Evolutionary conservation across 2,329 filamentous ascomycete species (phyloP).

Genomic region (Fusarium torreyae): DNA sequence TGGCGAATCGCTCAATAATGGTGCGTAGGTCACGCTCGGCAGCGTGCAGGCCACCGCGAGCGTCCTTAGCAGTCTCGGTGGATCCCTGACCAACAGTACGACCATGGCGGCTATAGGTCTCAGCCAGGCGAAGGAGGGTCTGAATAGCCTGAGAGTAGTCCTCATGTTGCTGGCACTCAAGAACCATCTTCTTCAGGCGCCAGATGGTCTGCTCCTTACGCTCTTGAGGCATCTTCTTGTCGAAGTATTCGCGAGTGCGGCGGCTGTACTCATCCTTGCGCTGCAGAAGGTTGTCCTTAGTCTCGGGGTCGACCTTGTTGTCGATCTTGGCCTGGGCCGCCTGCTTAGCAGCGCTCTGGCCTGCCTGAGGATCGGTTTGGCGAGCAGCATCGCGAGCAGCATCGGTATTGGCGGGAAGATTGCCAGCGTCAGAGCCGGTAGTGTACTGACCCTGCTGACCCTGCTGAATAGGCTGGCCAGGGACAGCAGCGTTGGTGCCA

Average conservation of each 20-base stretch:
- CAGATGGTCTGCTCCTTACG: slow-evolving; percentile 93
- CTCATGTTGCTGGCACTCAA: slow-evolving; percentile 95
- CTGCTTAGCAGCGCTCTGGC: slow-evolving; percentile 52
- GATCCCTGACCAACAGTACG: slow-evolving; percentile 75
- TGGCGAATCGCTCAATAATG: slow-evolving; percentile 95
- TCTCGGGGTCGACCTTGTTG: slow-evolving; percentile 77
- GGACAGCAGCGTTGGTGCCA: slow-evolving; percentile 68
- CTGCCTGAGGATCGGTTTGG: slow-evolving; percentile 62
- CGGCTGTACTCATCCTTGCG: slow-evolving; percentile 61
- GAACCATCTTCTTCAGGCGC: slow-evolving; percentile 96
- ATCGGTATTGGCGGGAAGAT: slow-evolving; percentile 16
- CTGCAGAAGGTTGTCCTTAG: slow-evolving; percentile 64
- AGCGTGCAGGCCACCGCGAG: slow-evolving; percentile 75
- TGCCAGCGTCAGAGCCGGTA: slow-evolving; percentile 43
- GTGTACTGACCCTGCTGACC: slow-evolving; percentile 63
- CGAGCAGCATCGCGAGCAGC: slow-evolving; percentile 30
- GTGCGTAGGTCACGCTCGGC: slow-evolving; percentile 85
- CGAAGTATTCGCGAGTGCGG: slow-evolving; percentile 80
- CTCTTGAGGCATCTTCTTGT: slow-evolving; percentile 90
- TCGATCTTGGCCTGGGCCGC: slow-evolving; percentile 71
- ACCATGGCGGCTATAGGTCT: slow-evolving; percentile 85
- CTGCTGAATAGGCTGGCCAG: slow-evolving; percentile 54
- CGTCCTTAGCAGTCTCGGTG: slow-evolving; percentile 79
- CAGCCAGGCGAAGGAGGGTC: slow-evolving; percentile 86
- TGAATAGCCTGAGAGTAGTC: slow-evolving; percentile 95